Evolutionary conservation across 192 early-diverging fungal species (phyloP).

Genomic region (Coemansia sp.): DNA sequence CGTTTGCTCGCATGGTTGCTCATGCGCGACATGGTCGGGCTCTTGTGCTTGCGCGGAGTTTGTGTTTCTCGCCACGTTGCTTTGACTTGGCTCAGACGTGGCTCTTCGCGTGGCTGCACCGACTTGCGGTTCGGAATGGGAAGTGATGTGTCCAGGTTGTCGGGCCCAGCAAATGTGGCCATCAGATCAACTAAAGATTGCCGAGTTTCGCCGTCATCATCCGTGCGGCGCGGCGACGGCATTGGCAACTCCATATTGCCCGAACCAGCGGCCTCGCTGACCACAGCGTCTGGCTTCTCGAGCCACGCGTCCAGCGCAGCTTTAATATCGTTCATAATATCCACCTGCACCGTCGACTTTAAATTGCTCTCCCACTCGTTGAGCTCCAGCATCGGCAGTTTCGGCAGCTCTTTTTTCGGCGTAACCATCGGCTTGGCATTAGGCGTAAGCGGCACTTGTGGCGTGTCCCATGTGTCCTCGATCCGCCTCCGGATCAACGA

Average conservation of each 20-base stretch:
- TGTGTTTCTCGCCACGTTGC: slow-evolving; percentile 36
- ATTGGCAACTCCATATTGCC: background rate
- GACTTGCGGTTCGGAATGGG: slow-evolving; percentile 6
- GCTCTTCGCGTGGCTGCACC: slow-evolving; percentile 7
- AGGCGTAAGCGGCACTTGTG: slow-evolving; percentile 12
- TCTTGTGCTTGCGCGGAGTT: slow-evolving; percentile 33
- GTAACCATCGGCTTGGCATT: background rate
- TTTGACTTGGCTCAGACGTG: slow-evolving; percentile 26
- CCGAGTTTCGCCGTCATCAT: slow-evolving; percentile 14
- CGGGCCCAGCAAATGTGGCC: slow-evolving; percentile 18
- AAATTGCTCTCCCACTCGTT: slow-evolving; percentile 44
- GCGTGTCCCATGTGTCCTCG: slow-evolving; percentile 35
- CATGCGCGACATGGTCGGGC: slow-evolving; percentile 18
- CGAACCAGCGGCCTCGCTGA: background rate
- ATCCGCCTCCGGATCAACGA: slow-evolving; percentile 44
- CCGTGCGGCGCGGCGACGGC: background rate
- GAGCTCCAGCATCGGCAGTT: slow-evolving; percentile 44
- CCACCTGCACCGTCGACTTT: slow-evolving; percentile 37
- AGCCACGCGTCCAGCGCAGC: slow-evolving; percentile 47
- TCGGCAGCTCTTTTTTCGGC: slow-evolving; percentile 20
- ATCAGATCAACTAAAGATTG: slow-evolving; percentile 23
- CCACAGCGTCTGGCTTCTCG: slow-evolving; percentile 19
- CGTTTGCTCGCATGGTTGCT: slow-evolving; percentile 42
- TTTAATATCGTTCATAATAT: slow-evolving; percentile 44
- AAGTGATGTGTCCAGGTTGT: slow-evolving; percentile 19